Conservation (phyloP, 805 yeast genomes). For the Candida insectalens region DNA sequence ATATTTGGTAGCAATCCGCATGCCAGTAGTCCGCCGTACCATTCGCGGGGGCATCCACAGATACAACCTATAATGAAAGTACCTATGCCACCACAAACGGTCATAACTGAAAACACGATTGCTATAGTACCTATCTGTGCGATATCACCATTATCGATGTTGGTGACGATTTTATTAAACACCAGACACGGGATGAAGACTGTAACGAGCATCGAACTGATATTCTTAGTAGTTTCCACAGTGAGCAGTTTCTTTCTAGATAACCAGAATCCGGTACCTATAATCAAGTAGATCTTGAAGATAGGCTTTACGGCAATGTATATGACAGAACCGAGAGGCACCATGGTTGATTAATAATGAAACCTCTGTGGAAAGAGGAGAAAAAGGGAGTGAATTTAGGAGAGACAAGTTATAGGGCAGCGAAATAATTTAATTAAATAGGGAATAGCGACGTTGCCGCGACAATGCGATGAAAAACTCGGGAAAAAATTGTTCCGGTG, state of each 20-base stretch:
- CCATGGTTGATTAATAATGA: too few species aligned
- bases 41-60: slow-evolving; percentile 53
- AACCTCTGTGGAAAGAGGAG: too few species aligned
- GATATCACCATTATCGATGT: slow-evolving; percentile 58
- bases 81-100: slow-evolving; percentile 13
- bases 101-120: slow-evolving; percentile 37
- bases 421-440: too few species aligned
- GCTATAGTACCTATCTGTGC: slow-evolving; percentile 59
- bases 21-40: slow-evolving; percentile 64
- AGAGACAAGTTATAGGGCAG: too few species aligned
- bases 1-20: slow-evolving; percentile 74
- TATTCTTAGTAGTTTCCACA: slow-evolving; percentile 60
- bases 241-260: slow-evolving; percentile 55
- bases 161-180: slow-evolving; percentile 60
- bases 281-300: slow-evolving; percentile 67
- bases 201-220: slow-evolving; percentile 62
- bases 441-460: too few species aligned
- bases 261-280: slow-evolving; percentile 54
- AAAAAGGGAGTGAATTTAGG: too few species aligned
- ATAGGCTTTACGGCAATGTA: slow-evolving; percentile 79
- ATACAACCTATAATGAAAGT: slow-evolving; percentile 30
- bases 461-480: too few species aligned
- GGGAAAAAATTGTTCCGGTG: too few species aligned
- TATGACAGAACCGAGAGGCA: slow-evolving; percentile 50
- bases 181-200: slow-evolving; percentile 69